Evolutionary conservation across 176 grass and related monocot genomes (phyloP).

Genomic region (Phyllostachys edulis): DNA sequence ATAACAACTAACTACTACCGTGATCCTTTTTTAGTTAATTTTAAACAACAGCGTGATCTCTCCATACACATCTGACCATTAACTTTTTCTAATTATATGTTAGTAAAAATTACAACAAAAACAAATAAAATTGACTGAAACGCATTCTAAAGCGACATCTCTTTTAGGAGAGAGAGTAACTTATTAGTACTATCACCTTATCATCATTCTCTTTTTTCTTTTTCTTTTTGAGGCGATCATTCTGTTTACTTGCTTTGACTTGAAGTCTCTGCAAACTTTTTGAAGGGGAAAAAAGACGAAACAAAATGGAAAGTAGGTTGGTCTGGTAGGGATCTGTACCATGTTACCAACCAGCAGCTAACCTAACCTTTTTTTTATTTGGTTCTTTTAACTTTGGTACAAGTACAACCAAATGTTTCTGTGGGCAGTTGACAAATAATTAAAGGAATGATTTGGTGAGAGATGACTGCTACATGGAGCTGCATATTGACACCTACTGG

Average conservation of each 20-base stretch:
- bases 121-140: too few relatives aligned
- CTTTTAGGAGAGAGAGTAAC: not conserved
- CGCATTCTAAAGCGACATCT: too few relatives aligned
- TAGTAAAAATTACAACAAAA: too few relatives aligned
- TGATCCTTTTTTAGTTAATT: not conserved
- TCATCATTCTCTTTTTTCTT: not conserved
- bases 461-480: not conserved
- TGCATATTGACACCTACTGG: slow-evolving; percentile 7
- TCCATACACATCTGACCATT: not conserved
- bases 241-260: slow-evolving; percentile 39
- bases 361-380: not conserved
- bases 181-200: not conserved
- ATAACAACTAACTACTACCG: not conserved
- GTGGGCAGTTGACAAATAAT: not conserved
- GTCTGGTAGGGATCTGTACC: slow-evolving; percentile 18
- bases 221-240: slow-evolving; percentile 3
- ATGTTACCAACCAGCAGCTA: slow-evolving; percentile 21
- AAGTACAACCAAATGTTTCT: not conserved
- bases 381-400: not conserved
- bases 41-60: not conserved
- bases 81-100: too few relatives aligned
- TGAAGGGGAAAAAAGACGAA: not conserved
- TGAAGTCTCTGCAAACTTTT: slow-evolving; percentile 29
- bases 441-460: slow-evolving; percentile 16
- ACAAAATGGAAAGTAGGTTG: not conserved